Evolutionary conservation across 192 early-diverging fungal genomes (phyloP), one percentile per base, ranked within the genome.

Genomic region (Coemansia sp.): DNA sequence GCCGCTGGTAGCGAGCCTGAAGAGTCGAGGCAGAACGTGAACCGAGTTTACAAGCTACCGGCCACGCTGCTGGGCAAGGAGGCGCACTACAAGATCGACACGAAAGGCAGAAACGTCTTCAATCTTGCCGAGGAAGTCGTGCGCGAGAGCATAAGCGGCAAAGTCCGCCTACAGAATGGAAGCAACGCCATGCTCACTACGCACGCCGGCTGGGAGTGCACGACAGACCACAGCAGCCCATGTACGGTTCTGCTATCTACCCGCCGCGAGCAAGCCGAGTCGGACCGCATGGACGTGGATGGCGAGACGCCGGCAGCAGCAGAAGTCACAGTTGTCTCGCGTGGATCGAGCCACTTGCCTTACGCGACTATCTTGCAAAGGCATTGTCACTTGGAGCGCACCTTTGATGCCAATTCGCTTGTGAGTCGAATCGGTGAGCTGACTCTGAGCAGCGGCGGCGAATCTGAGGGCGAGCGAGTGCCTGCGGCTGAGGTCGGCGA

Each of bases 181-280:
- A 38, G 59, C 53, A 20, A 39, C 10, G 39, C 29, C 20, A 71
- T 80, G 73, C 43, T 75, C 35, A 80, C 78, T 12, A 66, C 62
- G 12, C 78, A 68, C 43, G 12, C 37, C 1, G 62, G 59, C 32
- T 49, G 36, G 45, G 36, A 59, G 25, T 41, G 54, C 35, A 9
- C 49, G 36, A 37, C 49, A 9, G 78, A 74, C 60, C 49, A 68
- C 42, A 58, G 57, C 39, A 51, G 25, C 41, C 78, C 68, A 5
- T 35, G 71, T 19, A 59, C 61, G 0, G 70, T 68, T 8, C 8
- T 32, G 40, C 63, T 74, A 17, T 56, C 59, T 12, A n/a, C 27
- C 14, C 19, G 38, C 14, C 6, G 14, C 27, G 29, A 32, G 1
- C 17, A n/a, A 2, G n/a, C 19, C 20, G 27, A 10, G 37, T 19